These are phyloP conservation scores for Climacium dendroides DNA, from an alignment of 225 moss, liverwort and hornwort genomes.

Conservation along the genomic window DNA sequence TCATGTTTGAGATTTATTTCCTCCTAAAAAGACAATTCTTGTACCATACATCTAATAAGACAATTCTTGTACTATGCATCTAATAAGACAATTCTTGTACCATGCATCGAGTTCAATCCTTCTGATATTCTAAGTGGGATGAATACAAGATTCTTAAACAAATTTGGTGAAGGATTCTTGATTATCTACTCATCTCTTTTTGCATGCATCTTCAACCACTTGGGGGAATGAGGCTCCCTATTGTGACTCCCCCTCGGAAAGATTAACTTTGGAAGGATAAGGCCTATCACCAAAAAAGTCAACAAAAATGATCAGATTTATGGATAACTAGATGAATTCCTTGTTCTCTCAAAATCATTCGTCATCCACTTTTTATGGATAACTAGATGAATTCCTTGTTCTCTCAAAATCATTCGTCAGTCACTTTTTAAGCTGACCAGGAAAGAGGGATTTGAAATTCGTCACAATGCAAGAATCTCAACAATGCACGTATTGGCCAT, in stretches of 20 bases:
- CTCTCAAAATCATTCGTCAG: neutral
- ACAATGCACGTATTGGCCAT: too few relatives aligned
- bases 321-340: too few relatives aligned
- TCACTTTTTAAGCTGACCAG: neutral
- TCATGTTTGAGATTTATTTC: too few relatives aligned
- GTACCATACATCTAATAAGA: too few relatives aligned
- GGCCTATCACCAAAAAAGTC: neutral
- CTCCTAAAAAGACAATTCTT: too few relatives aligned
- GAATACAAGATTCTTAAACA: neutral
- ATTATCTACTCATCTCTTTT: neutral
- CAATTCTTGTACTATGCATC: too few relatives aligned
- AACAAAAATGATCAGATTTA: neutral
- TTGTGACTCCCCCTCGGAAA: too few relatives aligned
- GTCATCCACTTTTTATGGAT: neutral
- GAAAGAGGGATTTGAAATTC: neutral
- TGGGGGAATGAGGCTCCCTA: too few relatives aligned
- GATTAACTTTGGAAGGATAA: neutral
- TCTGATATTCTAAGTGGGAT: neutral
- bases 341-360: neutral
- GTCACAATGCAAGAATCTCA: neutral
- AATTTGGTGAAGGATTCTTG: neutral
- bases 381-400: too few relatives aligned
- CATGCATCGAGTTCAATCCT: neutral
- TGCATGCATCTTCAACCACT: too few relatives aligned
- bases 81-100: too few relatives aligned